These are phyloP conservation scores for Actinidia polygama DNA, from an alignment of 179 eudicot genomes.

Conservation along the genomic window DNA sequence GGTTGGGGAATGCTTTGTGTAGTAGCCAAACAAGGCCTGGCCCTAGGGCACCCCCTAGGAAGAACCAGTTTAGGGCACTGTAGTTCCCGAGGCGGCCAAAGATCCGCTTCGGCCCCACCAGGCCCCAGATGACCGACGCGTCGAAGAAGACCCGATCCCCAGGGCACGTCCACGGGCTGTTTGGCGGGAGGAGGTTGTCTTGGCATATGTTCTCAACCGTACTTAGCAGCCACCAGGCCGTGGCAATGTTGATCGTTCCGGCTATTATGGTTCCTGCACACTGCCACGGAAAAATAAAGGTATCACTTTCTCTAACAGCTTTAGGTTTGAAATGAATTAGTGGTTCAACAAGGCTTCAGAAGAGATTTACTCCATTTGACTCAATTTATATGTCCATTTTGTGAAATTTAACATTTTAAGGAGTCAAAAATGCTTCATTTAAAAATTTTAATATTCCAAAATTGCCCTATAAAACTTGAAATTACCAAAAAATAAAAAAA, in stretches of 20 bases:
- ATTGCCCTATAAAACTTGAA: too few species aligned
- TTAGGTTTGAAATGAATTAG: too few species aligned
- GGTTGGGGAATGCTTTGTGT: conserved; percentile 60
- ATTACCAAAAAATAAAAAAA: too few species aligned
- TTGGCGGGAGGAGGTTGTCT: conserved; percentile 44
- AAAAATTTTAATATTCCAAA: too few species aligned
- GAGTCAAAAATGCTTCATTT: too few species aligned
- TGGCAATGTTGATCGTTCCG: conserved; percentile 55
- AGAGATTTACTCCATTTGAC: background rate
- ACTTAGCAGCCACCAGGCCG: conserved; percentile 72
- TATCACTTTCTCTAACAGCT: too few species aligned
- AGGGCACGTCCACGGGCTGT: conserved; percentile 86
- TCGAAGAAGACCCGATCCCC: conserved; percentile 60
- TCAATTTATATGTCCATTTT: too few species aligned
- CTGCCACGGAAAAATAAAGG: conserved; percentile 26
- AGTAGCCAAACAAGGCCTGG: conserved; percentile 50
- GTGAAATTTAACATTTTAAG: too few species aligned
- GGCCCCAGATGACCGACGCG: conserved; percentile 88
- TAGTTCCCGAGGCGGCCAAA: conserved; percentile 65
- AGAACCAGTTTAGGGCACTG: conserved; percentile 66
- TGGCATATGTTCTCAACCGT: conserved; percentile 59
- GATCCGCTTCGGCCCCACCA: conserved; percentile 69
- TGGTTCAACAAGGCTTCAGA: background rate
- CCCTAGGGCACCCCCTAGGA: conserved; percentile 50
- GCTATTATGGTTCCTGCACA: conserved; percentile 66